Evolutionary conservation across 176 grass and related monocot species (phyloP).

Genomic region (Saccharum officinarum): DNA sequence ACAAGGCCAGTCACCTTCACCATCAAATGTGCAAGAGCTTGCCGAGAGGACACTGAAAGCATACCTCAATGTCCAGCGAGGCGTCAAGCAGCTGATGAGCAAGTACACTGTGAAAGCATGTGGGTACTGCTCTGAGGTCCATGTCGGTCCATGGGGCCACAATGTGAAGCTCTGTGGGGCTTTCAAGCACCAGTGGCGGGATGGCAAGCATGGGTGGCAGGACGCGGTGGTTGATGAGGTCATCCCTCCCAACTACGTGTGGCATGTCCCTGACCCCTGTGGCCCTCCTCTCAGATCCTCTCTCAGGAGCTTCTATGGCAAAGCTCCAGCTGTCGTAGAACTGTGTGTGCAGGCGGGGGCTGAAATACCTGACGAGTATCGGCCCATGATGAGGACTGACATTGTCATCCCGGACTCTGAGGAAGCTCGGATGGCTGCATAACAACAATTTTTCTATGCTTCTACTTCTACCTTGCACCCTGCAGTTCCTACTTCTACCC

Average conservation of each 20-base stretch:
- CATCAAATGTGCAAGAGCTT: conserved; percentile 52
- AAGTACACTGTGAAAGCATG: conserved; percentile 90
- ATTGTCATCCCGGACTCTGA: conserved; percentile 70
- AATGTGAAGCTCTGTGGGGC: conserved; percentile 89
- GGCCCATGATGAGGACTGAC: conserved; percentile 84
- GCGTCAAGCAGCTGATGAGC: conserved; percentile 65
- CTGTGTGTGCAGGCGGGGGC: conserved; percentile 92
- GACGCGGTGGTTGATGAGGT: conserved; percentile 83
- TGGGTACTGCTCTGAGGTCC: conserved; percentile 90
- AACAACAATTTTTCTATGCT: conserved; percentile 12
- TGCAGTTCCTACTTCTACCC: neutral
- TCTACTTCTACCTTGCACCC: conserved; percentile 8
- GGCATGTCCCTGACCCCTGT: conserved; percentile 66
- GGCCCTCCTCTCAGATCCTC: conserved; percentile 55
- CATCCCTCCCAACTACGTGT: conserved; percentile 76
- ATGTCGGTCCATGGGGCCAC: conserved; percentile 88
- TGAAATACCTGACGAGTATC: conserved; percentile 63
- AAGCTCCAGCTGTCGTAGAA: conserved; percentile 78
- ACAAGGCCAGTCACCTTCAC: conserved; percentile 22
- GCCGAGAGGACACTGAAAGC: conserved; percentile 77
- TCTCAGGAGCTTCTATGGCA: conserved; percentile 81
- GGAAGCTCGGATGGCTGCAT: conserved; percentile 67
- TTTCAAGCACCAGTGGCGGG: conserved; percentile 96
- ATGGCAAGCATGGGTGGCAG: conserved; percentile 96
- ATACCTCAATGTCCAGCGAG: conserved; percentile 59